These are phyloP conservation scores for Phlyctochytrium arcticum DNA, from an alignment of 192 early-diverging fungal species.

Conservation along the genomic window DNA sequence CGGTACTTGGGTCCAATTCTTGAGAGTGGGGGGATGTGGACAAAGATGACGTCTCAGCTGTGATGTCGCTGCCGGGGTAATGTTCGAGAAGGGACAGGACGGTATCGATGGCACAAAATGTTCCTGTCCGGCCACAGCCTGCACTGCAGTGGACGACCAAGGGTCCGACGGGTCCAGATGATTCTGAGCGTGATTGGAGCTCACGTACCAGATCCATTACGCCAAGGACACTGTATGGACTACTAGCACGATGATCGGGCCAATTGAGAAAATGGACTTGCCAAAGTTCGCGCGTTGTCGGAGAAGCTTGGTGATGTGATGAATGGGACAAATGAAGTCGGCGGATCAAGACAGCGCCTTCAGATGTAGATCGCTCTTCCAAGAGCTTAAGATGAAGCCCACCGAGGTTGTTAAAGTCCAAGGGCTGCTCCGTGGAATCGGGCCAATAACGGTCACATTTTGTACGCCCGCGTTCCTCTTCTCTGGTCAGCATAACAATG, in stretches of 20 bases:
- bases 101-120: conserved; percentile 46
- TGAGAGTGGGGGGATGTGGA: background rate
- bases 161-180: conserved; percentile 29
- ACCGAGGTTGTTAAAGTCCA: conserved; percentile 40
- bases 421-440: conserved; percentile 16
- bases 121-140: conserved; percentile 55
- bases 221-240: conserved; percentile 29
- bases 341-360: conserved; percentile 29
- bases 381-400: conserved; percentile 47
- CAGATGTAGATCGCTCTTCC: conserved; percentile 33
- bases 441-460: conserved; percentile 94
- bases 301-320: background rate
- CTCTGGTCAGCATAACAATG: conserved; percentile 84
- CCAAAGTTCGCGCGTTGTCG: conserved; percentile 38
- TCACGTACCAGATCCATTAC: conserved; percentile 43
- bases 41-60: too few relatives aligned
- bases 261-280: conserved; percentile 77
- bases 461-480: conserved; percentile 64
- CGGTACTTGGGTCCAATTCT: conserved; percentile 3
- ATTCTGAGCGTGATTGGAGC: conserved; percentile 20
- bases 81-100: conserved; percentile 30
- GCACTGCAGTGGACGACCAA: conserved; percentile 57
- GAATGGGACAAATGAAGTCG: conserved; percentile 8
- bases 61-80: background rate
- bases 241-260: conserved; percentile 72